Evolutionary conservation across 2,329 filamentous ascomycete genomes (phyloP), one percentile per base, ranked within the genome.

Genomic region (Peltaster fructicola): DNA sequence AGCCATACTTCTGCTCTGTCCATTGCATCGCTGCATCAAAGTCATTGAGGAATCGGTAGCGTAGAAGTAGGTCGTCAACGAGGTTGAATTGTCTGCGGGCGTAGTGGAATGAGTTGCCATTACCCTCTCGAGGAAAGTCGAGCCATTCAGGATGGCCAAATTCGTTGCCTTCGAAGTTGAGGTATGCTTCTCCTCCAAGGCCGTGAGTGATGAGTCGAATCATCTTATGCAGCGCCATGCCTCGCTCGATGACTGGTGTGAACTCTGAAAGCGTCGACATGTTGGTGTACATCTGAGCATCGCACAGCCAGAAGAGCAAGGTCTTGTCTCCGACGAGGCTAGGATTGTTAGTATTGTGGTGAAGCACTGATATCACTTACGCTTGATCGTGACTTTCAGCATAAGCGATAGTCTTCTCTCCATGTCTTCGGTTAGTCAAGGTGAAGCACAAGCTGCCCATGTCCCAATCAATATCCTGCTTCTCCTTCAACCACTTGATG

Each of bases 141-240:
- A 98, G 76, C 88, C 88, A 98, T 53, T 98, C 88, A 0, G 88
- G 88, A 48, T 98, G 88, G 1, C 88, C 88, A 45, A 98, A 98
- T 53, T 98, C 88, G 52, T 98, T 98, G 32, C 88, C 88, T 56
- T 93, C 84, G 41, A 98, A 98, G 58, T 95, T 98, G 26, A 98
- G 75, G 47, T 92, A 98, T 18, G 85, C 88, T 53, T 98, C 88
- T 27, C 88, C 88, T 30, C 88, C 88, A 9, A 98, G 67, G 20
- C 65, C 68, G 48, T 98, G 85, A 1, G 88, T 95, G 35, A 98
- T 59, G 9, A 98, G 68, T 8, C 88, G 77, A 43, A 98, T 93
- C 76, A 98, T 76, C 61, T 98, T 98, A 65, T 98, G 88, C 17
- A 98, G 59, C 4, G 79, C 68, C 60, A 98, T 76, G 27, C 88